These are phyloP conservation scores for Lentinula lateritia DNA, from an alignment of 768 basidiomycete genomes.

Conservation along the genomic window DNA sequence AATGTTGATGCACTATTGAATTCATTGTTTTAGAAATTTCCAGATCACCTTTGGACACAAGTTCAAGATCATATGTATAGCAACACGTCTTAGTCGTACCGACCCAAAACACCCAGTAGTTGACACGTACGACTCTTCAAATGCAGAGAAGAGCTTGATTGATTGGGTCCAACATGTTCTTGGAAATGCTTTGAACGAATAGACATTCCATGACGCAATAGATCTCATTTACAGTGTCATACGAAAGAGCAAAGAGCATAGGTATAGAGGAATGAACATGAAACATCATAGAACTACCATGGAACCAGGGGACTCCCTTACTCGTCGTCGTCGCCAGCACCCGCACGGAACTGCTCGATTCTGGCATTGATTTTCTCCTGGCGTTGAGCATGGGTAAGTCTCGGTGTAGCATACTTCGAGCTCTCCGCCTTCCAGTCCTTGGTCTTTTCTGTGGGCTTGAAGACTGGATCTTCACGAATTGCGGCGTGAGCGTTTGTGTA, in stretches of 20 bases:
- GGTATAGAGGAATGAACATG: constrained; percentile 1
- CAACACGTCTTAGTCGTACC: constrained; percentile 42
- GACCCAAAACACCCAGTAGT: constrained; percentile 34
- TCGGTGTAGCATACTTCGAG: constrained; percentile 60
- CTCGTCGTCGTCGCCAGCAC: constrained; percentile 60
- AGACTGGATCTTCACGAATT: constrained; percentile 90
- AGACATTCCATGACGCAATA: neutral
- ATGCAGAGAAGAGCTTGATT: constrained; percentile 32
- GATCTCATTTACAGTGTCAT: constrained; percentile 9
- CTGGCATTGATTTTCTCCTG: constrained; percentile 74
- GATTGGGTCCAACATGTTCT: constrained; percentile 51
- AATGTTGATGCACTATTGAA: neutral
- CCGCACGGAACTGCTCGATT: constrained; percentile 85
- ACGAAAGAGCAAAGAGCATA: constrained; percentile 8
- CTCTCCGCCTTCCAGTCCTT: constrained; percentile 89
- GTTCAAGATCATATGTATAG: constrained; percentile 51
- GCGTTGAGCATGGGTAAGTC: constrained; percentile 74
- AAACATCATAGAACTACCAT: neutral
- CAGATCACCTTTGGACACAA: constrained; percentile 47
- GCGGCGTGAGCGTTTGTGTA: constrained; percentile 90
- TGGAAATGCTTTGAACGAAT: constrained; percentile 25
- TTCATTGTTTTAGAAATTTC: constrained; percentile 47
- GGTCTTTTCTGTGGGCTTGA: constrained; percentile 85
- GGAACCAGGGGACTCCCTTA: constrained; percentile 27
- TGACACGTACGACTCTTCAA: constrained; percentile 34